Conservation (phyloP, 805 yeast genomes). For the Kazachstania taianensis region DNA sequence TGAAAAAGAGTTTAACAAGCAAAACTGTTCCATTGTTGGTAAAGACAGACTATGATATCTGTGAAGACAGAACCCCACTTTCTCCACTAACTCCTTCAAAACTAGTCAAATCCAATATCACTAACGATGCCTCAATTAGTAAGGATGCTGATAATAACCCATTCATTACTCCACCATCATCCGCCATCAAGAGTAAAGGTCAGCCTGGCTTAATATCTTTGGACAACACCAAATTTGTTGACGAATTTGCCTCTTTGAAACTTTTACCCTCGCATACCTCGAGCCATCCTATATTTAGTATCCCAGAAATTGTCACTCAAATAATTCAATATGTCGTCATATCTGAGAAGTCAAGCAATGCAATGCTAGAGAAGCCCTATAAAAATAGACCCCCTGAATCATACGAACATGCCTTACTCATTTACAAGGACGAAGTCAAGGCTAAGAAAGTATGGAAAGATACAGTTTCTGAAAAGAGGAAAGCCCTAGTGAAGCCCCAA, state of each 20-base stretch:
- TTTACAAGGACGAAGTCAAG: conserved; percentile 43
- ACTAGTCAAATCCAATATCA: too few species aligned
- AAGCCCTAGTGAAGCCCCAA: too few species aligned
- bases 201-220: background rate
- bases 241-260: conserved; percentile 7
- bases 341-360: conserved; percentile 18
- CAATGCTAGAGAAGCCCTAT: conserved; percentile 42
- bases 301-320: conserved; percentile 64
- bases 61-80: background rate
- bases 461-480: too few species aligned
- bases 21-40: background rate
- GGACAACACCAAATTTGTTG: conserved; percentile 1
- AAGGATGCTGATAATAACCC: conserved; percentile 2
- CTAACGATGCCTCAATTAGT: too few species aligned
- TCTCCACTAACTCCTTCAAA: conserved; percentile 2
- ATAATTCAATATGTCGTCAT: conserved; percentile 37
- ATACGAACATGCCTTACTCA: conserved; percentile 54
- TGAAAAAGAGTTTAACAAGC: background rate
- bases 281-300: conserved; percentile 43
- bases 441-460: conserved; percentile 37
- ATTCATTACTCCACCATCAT: conserved; percentile 4
- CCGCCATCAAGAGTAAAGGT: background rate
- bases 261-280: conserved; percentile 1
- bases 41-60: background rate
- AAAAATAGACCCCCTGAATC: conserved; percentile 58